A percentile compares a stretch with the other conserved stretches of the same genome.
Evolutionary conservation across 2,329 filamentous ascomycete genomes (phyloP).

Genomic region (Decorospora gaudefroyi): DNA sequence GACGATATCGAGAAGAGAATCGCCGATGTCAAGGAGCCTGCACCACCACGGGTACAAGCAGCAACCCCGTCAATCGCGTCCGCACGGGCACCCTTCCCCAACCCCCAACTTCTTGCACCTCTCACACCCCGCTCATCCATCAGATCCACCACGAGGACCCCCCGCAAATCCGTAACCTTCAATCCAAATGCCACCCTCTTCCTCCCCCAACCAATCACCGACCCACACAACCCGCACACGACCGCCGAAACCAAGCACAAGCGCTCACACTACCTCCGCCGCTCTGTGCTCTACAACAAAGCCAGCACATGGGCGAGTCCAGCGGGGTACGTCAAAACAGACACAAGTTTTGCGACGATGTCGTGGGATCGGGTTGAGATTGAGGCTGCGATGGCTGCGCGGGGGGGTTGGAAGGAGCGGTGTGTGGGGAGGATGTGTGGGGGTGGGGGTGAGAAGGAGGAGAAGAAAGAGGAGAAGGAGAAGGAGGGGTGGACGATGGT

Average conservation of each 20-base stretch:
- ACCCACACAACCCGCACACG: constrained; percentile 14
- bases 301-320: constrained; percentile 15
- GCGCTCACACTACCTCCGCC: neutral
- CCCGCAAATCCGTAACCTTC: neutral
- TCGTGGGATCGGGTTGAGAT: too few species aligned
- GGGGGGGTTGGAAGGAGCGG: neutral
- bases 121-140: too few species aligned
- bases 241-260: neutral
- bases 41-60: too few species aligned
- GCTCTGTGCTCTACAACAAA: constrained; percentile 3
- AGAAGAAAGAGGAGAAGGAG: neutral
- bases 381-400: too few species aligned
- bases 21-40: too few species aligned
- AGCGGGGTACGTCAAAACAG: constrained; percentile 8
- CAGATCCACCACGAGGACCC: too few species aligned
- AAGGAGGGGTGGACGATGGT: neutral
- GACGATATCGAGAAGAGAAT: too few species aligned
- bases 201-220: neutral
- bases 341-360: too few species aligned
- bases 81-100: too few species aligned
- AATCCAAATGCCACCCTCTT: constrained; percentile 1
- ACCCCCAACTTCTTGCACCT: too few species aligned
- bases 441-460: too few species aligned
- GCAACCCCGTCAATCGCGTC: too few species aligned
- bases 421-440: neutral